phyloP scores from a whole-genome alignment of 768 basidiomycete genomes.

The Lactarius deliciosus region DNA sequence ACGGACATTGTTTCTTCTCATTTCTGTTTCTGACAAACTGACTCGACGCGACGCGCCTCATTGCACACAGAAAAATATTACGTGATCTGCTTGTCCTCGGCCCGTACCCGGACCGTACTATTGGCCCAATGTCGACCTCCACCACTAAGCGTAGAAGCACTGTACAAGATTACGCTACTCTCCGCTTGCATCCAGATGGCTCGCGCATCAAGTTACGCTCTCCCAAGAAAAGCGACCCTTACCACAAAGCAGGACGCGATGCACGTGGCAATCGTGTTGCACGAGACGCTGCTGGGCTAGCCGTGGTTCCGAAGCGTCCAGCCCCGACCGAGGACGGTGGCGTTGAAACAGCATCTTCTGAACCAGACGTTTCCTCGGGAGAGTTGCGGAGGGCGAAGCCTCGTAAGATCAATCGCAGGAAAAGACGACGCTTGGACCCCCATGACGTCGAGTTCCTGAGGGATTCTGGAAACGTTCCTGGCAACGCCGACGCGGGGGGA shows the following conservation, averaged over 20 bases:
- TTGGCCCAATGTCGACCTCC: not conserved
- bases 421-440: slow-evolving; percentile 16
- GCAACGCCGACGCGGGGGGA: not conserved
- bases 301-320: slow-evolving; percentile 41
- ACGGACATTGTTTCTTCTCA: slow-evolving; percentile 56
- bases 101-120: not conserved
- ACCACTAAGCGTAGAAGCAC: slow-evolving; percentile 40
- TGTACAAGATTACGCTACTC: slow-evolving; percentile 61
- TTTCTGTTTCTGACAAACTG: not conserved
- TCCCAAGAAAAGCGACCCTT: slow-evolving; percentile 37
- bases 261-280: slow-evolving; percentile 65
- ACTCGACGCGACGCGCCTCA: not conserved
- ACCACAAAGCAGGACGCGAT: slow-evolving; percentile 42
- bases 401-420: slow-evolving; percentile 7
- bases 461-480: not conserved
- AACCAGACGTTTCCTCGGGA: slow-evolving; percentile 29
- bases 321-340: slow-evolving; percentile 30
- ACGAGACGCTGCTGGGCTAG: slow-evolving; percentile 58
- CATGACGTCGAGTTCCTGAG: slow-evolving; percentile 23
- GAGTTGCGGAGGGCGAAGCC: slow-evolving; percentile 26
- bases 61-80: too few relatives aligned
- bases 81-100: not conserved
- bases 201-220: slow-evolving; percentile 48
- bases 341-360: slow-evolving; percentile 26
- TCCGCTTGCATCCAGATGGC: slow-evolving; percentile 67